Conservation (phyloP, 139 green algal genomes). For the Desmodesmus armatus region DNA sequence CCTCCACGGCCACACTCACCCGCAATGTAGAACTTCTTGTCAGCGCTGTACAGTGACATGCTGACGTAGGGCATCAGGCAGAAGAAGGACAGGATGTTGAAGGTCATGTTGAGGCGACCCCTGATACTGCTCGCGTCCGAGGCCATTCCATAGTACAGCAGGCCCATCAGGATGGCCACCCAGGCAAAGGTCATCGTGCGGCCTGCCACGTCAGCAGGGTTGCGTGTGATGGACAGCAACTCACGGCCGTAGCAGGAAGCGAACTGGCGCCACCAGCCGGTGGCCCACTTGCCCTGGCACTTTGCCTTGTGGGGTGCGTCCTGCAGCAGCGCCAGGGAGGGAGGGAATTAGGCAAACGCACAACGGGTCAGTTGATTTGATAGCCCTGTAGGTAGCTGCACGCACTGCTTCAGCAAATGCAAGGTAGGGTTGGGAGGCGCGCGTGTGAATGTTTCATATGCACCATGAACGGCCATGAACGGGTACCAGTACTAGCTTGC, state of each 20-base stretch:
- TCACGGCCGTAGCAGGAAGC: constrained; percentile 45
- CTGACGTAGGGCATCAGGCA: constrained; percentile 76
- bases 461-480: too few species aligned
- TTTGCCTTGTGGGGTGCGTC: too few species aligned
- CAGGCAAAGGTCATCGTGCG: constrained; percentile 61
- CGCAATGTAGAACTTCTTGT: constrained; percentile 64
- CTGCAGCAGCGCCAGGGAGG: too few species aligned
- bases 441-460: too few species aligned
- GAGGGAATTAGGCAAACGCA: too few species aligned
- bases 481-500: too few species aligned
- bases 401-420: too few species aligned
- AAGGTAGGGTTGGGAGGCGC: too few species aligned
- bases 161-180: constrained; percentile 61
- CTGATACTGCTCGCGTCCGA: constrained; percentile 34
- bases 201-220: constrained; percentile 61
- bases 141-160: constrained; percentile 58
- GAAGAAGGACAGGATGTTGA: constrained; percentile 69
- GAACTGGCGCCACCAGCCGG: constrained; percentile 52
- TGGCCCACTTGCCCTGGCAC: constrained; percentile 43
- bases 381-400: too few species aligned
- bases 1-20: constrained; percentile 48
- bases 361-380: too few species aligned
- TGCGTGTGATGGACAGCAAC: constrained; percentile 54
- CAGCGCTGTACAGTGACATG: constrained; percentile 72
- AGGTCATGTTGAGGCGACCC: constrained; percentile 60